phyloP scores from a whole-genome alignment of 2,329 filamentous ascomycete species.

The Claviceps sp. region DNA sequence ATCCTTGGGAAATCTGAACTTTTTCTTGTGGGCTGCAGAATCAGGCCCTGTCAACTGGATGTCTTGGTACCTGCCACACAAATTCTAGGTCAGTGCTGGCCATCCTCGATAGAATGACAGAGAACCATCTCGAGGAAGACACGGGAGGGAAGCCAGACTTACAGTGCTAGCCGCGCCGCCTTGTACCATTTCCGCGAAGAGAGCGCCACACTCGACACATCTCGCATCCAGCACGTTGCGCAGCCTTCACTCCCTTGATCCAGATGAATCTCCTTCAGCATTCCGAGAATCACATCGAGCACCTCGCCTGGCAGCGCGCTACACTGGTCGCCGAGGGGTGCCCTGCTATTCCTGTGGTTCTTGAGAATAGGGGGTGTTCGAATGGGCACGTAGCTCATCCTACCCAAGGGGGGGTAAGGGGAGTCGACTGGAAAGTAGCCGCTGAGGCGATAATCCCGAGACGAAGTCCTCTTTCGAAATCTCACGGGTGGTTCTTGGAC shows the following conservation, averaged over 20 bases:
- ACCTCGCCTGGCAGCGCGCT: slow-evolving; percentile 45
- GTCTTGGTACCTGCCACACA: slow-evolving; percentile 36
- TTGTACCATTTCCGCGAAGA: slow-evolving; percentile 38
- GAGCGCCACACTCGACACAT: slow-evolving; percentile 37
- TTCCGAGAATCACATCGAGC: slow-evolving; percentile 39
- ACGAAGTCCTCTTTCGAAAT: slow-evolving; percentile 11
- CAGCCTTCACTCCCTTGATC: slow-evolving; percentile 36
- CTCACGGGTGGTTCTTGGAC: slow-evolving; percentile 14
- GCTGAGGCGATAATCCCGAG: slow-evolving; percentile 23
- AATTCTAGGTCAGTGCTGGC: neutral
- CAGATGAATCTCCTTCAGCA: slow-evolving; percentile 39
- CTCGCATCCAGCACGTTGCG: slow-evolving; percentile 52
- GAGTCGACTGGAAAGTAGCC: slow-evolving; percentile 27
- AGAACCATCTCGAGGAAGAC: too few species aligned
- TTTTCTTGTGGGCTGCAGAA: slow-evolving; percentile 40
- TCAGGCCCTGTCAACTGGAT: slow-evolving; percentile 47
- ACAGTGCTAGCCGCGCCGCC: slow-evolving; percentile 37
- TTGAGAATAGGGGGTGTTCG: slow-evolving; percentile 4
- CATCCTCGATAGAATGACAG: too few species aligned
- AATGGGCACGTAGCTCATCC: slow-evolving; percentile 4
- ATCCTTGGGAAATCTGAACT: slow-evolving; percentile 38
- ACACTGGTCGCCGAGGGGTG: slow-evolving; percentile 37
- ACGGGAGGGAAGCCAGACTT: slow-evolving; percentile 14
- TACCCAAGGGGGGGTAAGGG: slow-evolving; percentile 12
- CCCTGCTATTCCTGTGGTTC: slow-evolving; percentile 4